Evolutionary conservation across 2,329 filamentous ascomycete species (phyloP).

Genomic region (Emydomyces testavorans): DNA sequence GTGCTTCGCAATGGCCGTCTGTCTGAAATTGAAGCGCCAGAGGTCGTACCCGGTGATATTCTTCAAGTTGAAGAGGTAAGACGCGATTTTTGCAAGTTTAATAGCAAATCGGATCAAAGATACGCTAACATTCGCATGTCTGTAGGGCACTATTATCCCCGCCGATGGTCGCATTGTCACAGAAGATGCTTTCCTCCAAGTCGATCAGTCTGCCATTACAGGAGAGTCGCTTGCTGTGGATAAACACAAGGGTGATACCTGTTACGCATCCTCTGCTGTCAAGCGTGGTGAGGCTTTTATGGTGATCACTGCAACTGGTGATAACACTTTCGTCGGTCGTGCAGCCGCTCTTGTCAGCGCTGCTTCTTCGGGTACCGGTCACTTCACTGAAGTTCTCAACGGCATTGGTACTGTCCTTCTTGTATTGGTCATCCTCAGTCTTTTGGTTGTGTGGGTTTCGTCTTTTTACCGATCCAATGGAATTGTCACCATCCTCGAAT

Average conservation of each 20-base stretch:
- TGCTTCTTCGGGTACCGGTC: conserved; percentile 61
- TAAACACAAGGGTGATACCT: conserved; percentile 70
- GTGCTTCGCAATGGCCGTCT: conserved; percentile 71
- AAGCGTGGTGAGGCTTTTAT: conserved; percentile 83
- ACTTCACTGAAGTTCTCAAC: conserved; percentile 86
- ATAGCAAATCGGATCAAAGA: no score
- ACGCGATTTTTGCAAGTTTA: no score
- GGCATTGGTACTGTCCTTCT: conserved; percentile 72
- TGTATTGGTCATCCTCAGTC: conserved; percentile 66
- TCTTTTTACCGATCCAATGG: conserved; percentile 78
- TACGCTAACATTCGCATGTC: neutral
- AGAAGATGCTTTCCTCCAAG: conserved; percentile 72
- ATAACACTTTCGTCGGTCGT: conserved; percentile 82
- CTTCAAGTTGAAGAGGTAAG: conserved; percentile 69
- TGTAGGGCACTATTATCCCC: conserved; percentile 68
- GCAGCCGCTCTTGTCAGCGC: conserved; percentile 75
- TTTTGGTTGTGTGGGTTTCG: conserved; percentile 72
- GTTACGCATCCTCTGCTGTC: conserved; percentile 76
- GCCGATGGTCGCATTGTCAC: conserved; percentile 80
- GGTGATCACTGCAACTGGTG: conserved; percentile 71
- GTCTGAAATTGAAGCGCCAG: conserved; percentile 67
- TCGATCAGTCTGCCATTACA: conserved; percentile 85
- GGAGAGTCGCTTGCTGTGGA: conserved; percentile 86
- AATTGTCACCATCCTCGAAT: conserved; percentile 68
- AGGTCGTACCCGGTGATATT: conserved; percentile 83